Evolutionary conservation across 441 rosid genomes (phyloP), one percentile per base, ranked within the genome.

Genomic region (Gossypium gossypioides): DNA sequence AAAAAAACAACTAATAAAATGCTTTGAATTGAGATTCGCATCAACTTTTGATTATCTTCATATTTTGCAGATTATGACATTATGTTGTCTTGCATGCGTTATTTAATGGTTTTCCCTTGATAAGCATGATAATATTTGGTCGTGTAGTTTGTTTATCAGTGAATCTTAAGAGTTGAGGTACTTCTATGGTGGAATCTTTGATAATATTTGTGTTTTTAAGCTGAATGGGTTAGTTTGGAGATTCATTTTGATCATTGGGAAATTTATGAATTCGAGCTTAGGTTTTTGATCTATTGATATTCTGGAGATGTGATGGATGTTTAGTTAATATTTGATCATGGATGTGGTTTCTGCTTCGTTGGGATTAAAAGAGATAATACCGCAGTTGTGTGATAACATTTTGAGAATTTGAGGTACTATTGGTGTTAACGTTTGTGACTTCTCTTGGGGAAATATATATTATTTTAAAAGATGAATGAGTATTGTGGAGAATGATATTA

Each of bases 81-180:
- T 2, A 61, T 34, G 19, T 57, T 25, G 48, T 34, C 48, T 61
- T 34, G 37, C 25, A 16, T 61, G 48, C 22, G 3, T 15, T 61
- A 61, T 61, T 16, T 16, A 15, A 29, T 61, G 25, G 67, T 34
- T 61, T 61, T 61, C 48, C 48, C 67, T 32, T 7, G 42, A 27
- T 15, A 61, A 61, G 66, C 46, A 61, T 18, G 67, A 34, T 34
- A 61, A 61, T 61, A 32, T 61, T 34, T 32, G 67, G 48, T 61
- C 6, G 16, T 12, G 9, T 60, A 15, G 46, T 61, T 61, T 32
- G 48, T 19, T 64, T 64, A 40, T 64, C 9, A 19, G 29, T n/a
- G 2, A 10, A 19, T 19, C 52, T 19, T 40, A 42, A 40, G 4
- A 61, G 52, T 64, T 13, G 16, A 0, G 42, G 25, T 22, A 32